A percentile compares a stretch with the other conserved stretches of the same genome.
Evolutionary conservation across 305 asterid genomes (phyloP).

Genomic region (Plantago coronopus): DNA sequence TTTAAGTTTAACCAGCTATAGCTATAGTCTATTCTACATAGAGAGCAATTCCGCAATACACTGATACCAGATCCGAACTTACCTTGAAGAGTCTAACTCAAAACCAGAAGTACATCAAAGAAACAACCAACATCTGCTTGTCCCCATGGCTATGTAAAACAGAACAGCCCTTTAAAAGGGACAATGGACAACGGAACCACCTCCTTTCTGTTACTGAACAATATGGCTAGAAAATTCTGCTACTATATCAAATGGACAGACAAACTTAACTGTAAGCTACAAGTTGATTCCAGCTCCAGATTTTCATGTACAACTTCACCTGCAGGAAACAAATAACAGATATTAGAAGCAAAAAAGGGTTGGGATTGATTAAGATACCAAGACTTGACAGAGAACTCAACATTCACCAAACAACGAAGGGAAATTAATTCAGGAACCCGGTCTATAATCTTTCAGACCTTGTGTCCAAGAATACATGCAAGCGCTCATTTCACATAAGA

Average conservation of each 20-base stretch:
- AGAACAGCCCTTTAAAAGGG: background rate
- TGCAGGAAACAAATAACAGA: background rate
- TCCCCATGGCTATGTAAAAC: background rate
- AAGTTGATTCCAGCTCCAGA: background rate
- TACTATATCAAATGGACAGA: background rate
- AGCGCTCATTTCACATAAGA: too few relatives aligned
- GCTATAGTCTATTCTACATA: background rate
- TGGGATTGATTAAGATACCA: too few relatives aligned
- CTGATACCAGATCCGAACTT: background rate
- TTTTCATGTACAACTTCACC: background rate
- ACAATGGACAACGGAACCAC: background rate
- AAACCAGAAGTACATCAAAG: background rate
- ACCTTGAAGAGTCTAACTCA: background rate
- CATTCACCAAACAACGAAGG: too few relatives aligned
- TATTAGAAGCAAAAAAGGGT: background rate
- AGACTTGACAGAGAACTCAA: too few relatives aligned
- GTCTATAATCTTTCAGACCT: too few relatives aligned
- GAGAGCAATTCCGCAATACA: background rate
- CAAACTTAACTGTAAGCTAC: background rate
- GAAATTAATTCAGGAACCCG: too few relatives aligned
- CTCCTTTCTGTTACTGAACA: background rate
- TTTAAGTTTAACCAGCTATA: slow-evolving; percentile 1
- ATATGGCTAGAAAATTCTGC: background rate
- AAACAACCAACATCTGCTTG: background rate
- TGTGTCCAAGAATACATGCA: too few relatives aligned